Percentiles rank a stretch among this genome's conserved stretches.
These are phyloP conservation scores for rapeseed (Brassica napus) DNA, from an alignment of 345 rosid genomes.

Conservation along the genomic window DNA sequence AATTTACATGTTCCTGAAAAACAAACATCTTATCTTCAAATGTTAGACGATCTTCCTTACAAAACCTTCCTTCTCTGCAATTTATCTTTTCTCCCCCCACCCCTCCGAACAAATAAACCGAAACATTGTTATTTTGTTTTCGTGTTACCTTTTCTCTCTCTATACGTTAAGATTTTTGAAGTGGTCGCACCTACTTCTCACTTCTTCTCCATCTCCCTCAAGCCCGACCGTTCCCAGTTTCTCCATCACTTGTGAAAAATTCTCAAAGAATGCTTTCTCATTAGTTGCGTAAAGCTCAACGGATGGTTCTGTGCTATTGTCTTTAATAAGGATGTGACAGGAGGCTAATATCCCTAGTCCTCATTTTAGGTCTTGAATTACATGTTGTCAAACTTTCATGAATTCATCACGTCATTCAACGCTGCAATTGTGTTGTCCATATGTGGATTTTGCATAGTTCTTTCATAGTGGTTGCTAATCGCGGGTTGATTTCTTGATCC, in stretches of 20 bases:
- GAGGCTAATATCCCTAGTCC: constrained; percentile 47
- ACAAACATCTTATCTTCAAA: constrained; percentile 7
- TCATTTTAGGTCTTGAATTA: constrained; percentile 45
- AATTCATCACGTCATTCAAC: constrained; percentile 57
- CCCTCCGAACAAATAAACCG: too few species aligned
- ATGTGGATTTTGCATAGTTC: constrained; percentile 39
- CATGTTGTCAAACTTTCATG: constrained; percentile 56
- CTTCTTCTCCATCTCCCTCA: not conserved
- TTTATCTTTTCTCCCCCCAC: too few species aligned
- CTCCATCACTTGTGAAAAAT: too few species aligned
- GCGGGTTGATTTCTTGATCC: constrained; percentile 43
- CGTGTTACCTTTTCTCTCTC: not conserved
- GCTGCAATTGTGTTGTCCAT: constrained; percentile 46
- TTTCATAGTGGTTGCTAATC: constrained; percentile 44
- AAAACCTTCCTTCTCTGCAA: constrained; percentile 11
- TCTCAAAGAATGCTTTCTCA: too few species aligned
- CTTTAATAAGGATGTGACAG: constrained; percentile 22
- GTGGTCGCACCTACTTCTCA: constrained; percentile 55
- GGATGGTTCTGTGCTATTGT: too few species aligned
- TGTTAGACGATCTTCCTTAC: constrained; percentile 15
- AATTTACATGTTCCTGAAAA: constrained; percentile 1
- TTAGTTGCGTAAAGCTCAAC: too few species aligned
- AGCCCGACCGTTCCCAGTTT: too few species aligned
- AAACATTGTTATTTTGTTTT: too few species aligned
- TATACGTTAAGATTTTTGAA: constrained; percentile 38